These are phyloP conservation scores for Camellia sinensis DNA, from an alignment of 148 eudicot genomes.

Conservation along the genomic window DNA sequence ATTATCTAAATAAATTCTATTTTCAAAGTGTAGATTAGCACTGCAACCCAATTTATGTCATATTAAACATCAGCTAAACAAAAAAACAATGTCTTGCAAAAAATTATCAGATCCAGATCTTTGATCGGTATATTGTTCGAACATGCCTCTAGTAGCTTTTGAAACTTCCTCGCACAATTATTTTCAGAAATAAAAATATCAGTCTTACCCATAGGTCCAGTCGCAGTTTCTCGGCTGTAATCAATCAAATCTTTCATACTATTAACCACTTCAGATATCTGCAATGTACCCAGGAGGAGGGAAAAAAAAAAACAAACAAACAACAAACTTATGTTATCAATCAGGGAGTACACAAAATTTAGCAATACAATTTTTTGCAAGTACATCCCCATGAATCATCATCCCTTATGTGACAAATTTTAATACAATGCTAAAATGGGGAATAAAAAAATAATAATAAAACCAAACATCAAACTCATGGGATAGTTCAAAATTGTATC, in stretches of 20 bases:
- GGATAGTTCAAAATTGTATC: neutral
- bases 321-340: neutral
- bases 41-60: neutral
- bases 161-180: neutral
- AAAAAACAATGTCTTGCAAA: neutral
- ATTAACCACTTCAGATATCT: slow-evolving; percentile 96
- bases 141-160: neutral
- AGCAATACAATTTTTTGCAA: neutral
- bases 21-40: neutral
- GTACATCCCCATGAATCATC: neutral
- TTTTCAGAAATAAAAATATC: neutral
- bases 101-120: neutral
- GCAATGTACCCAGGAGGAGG: slow-evolving; percentile 27
- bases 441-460: neutral
- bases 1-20: neutral
- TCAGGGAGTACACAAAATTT: neutral
- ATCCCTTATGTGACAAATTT: neutral
- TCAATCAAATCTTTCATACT: slow-evolving; percentile 98
- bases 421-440: neutral
- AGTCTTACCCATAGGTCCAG: slow-evolving; percentile 91
- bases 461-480: neutral
- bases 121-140: neutral
- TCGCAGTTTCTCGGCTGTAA: slow-evolving; percentile 68
- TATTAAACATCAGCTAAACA: neutral
- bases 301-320: too few species aligned